Base-by-base conservation (phyloP, 2,329 filamentous ascomycete genomes). In the Thelonectria blattea region DNA sequence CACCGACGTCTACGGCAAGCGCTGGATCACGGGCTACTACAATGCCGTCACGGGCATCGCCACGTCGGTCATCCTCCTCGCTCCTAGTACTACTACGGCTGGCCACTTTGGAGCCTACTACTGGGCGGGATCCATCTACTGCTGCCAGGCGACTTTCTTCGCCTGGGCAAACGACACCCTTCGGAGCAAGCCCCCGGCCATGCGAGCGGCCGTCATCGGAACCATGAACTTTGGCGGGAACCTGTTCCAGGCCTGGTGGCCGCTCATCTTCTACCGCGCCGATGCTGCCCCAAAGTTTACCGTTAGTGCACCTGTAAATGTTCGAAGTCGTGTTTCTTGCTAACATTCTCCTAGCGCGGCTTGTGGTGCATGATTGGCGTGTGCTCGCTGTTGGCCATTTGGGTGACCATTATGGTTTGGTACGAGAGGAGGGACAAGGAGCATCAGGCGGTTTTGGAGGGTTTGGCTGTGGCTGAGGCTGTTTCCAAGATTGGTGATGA, bases 131-230 rank as follows among this genome's bases (percentile, higher is more conserved):
- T 58, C 59, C 12, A 61, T 61, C 20, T 61, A 61, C 46, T 61
- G 59, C 41, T 61, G 59, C 18, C 59, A 61, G 42, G 59, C 59
- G 7, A 61, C 59, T 2, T 68, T 77, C 3, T 85, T 84, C 60
- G 84, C 83, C 1, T 86, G 83, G 82, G 77, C 78, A 5, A 85
- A 82, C 10, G 85, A 86, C 68, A 77, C 78, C 0, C 68, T 83
- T n/a, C 81, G 82, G 4, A 73, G 72, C 12, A 75, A 71, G 60
- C 74, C 73, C 2, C 69, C 72, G 47, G 61, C 71, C 24, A 68
- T 74, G 41, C 65, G 65, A 20, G 58, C 69, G 6, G 68, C 68
- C 17, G 75, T 76, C 68, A 71, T 76, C 64, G 63, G 69, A 3
- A 67, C 68, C 17, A 61, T 61, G 59, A 61, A 61, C 27, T 61